A percentile compares a stretch with the other conserved stretches of the same genome.
These are phyloP conservation scores for Talaromyces albobiverticillius DNA, from an alignment of 2,329 filamentous ascomycete genomes.

Conservation along the genomic window DNA sequence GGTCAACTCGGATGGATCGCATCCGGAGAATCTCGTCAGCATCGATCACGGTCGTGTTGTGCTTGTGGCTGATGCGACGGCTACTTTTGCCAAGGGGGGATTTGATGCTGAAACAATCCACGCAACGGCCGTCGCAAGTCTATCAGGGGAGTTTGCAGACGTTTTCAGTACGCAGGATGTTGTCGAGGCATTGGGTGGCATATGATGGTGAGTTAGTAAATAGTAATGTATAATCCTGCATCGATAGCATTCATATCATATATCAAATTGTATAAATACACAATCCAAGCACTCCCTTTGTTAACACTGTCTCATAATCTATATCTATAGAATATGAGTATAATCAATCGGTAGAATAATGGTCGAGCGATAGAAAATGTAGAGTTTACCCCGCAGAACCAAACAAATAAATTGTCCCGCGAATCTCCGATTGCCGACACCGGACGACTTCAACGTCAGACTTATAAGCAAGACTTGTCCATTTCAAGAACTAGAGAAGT, in stretches of 20 bases:
- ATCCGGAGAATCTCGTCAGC: conserved; percentile 17
- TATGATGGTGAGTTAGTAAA: not conserved
- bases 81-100: conserved; percentile 42
- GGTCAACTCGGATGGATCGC: conserved; percentile 20
- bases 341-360: too few species aligned
- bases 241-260: too few species aligned
- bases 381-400: conserved; percentile 8
- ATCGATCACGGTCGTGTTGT: conserved; percentile 36
- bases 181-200: conserved; percentile 23
- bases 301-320: too few species aligned
- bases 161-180: conserved; percentile 39
- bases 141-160: conserved; percentile 47
- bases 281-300: too few species aligned
- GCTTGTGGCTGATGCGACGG: conserved; percentile 47
- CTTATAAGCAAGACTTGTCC: too few species aligned
- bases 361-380: too few species aligned
- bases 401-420: conserved; percentile 3
- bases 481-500: not conserved
- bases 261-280: too few species aligned
- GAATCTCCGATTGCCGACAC: conserved; percentile 3
- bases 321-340: too few species aligned
- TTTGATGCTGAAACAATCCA: conserved; percentile 49
- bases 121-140: conserved; percentile 42
- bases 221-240: not conserved
- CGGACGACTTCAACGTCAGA: not conserved